These are phyloP conservation scores for Cystoderma amianthinum DNA, from an alignment of 768 basidiomycete genomes.

Conservation along the genomic window DNA sequence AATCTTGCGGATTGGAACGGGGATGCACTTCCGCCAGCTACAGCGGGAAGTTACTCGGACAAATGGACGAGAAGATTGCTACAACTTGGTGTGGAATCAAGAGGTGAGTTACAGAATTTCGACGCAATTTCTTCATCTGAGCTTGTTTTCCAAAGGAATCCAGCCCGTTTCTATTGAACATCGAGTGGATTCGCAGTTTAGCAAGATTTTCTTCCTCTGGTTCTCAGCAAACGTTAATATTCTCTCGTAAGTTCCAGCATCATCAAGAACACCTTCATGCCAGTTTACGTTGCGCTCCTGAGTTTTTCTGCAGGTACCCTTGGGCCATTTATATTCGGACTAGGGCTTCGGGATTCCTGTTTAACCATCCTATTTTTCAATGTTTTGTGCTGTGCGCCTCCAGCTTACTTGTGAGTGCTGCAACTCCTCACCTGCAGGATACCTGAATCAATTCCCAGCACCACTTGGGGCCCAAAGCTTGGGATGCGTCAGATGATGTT, in stretches of 20 bases:
- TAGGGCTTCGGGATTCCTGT: constrained; percentile 57
- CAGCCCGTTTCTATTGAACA: constrained; percentile 49
- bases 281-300: background rate
- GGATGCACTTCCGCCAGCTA: background rate
- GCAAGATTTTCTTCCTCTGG: constrained; percentile 74
- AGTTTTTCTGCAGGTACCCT: constrained; percentile 67
- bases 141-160: constrained; percentile 28
- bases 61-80: constrained; percentile 6
- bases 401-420: constrained; percentile 49
- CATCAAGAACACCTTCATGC: background rate
- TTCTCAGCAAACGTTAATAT: constrained; percentile 71
- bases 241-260: constrained; percentile 31
- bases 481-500: constrained; percentile 86
- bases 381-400: constrained; percentile 47
- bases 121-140: background rate
- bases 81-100: constrained; percentile 21
- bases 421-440: background rate
- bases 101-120: constrained; percentile 15
- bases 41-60: constrained; percentile 1
- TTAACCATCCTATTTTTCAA: constrained; percentile 67
- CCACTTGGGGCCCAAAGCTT: constrained; percentile 76
- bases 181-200: constrained; percentile 53
- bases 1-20: background rate
- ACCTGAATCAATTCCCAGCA: constrained; percentile 14
- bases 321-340: constrained; percentile 52